Conservation (phyloP, 2,329 filamentous ascomycete species). For the Remersonia thermophila region DNA sequence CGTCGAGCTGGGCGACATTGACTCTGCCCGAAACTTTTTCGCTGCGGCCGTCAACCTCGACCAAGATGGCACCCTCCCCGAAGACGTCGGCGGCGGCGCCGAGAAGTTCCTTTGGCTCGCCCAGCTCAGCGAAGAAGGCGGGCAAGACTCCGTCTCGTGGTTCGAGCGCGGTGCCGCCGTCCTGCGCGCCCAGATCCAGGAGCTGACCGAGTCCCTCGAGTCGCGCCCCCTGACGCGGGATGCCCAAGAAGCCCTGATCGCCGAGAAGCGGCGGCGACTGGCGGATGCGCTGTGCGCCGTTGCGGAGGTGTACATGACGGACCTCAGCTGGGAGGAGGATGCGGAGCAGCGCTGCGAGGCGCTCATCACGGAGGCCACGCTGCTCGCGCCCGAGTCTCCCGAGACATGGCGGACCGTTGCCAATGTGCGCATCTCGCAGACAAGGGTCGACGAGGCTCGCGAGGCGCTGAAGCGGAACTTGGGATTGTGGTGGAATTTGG, state of each 20-base stretch:
- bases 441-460: conserved; percentile 64
- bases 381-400: conserved; percentile 67
- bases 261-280: conserved; percentile 66
- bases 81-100: conserved; percentile 65
- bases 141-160: conserved; percentile 53
- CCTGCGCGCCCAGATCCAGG: conserved; percentile 58
- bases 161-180: conserved; percentile 59
- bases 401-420: conserved; percentile 95
- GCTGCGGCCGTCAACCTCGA: conserved; percentile 63
- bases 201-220: conserved; percentile 36
- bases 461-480: conserved; percentile 69
- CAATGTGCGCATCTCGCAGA: conserved; percentile 84
- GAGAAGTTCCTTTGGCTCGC: conserved; percentile 95
- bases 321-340: conserved; percentile 84
- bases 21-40: conserved; percentile 62
- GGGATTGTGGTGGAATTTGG: conserved; percentile 69
- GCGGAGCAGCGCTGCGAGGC: conserved; percentile 80
- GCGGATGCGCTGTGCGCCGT: conserved; percentile 89
- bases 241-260: conserved; percentile 15
- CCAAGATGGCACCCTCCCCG: conserved; percentile 56
- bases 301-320: conserved; percentile 97
- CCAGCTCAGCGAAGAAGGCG: conserved; percentile 67
- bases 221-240: conserved; percentile 23
- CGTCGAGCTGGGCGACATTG: conserved; percentile 70
- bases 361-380: conserved; percentile 78